Evolutionary conservation across 805 yeast species (phyloP).

Genomic region (Candida hispaniensis): DNA sequence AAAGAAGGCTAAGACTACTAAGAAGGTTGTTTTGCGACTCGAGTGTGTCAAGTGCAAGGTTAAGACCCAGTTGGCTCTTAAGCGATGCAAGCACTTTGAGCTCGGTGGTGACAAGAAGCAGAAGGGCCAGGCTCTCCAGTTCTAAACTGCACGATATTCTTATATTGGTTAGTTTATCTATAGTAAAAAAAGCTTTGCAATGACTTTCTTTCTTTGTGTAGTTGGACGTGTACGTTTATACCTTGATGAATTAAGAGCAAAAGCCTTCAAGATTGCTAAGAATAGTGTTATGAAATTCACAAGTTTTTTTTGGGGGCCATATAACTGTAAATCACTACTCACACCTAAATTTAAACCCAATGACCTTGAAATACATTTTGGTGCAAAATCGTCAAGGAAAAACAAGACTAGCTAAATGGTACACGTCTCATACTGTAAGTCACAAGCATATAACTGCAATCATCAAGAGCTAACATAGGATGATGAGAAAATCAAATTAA

Average conservation of each 20-base stretch:
- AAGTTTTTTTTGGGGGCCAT: no score
- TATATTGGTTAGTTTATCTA: no score
- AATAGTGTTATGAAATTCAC: no score
- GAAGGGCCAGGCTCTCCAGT: constrained; percentile 99
- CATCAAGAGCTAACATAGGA: constrained; percentile 26
- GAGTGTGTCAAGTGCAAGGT: constrained; percentile 99
- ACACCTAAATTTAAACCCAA: constrained; percentile 35
- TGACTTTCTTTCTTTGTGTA: no score
- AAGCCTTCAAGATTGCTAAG: no score
- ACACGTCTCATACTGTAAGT: constrained; percentile 34
- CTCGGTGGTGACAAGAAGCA: constrained; percentile 99
- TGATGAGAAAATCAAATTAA: constrained; percentile 37
- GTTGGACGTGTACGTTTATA: no score
- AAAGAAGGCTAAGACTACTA: constrained; percentile 99
- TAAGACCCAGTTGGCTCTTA: constrained; percentile 93
- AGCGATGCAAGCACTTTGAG: constrained; percentile 99
- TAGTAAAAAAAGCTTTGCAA: no score
- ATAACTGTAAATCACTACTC: no score
- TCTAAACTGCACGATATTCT: constrained; percentile 43
- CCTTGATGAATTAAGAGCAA: no score
- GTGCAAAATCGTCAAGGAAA: constrained; percentile 93
- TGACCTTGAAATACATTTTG: constrained; percentile 72
- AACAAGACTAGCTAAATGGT: constrained; percentile 79
- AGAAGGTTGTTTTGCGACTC: constrained; percentile 98
- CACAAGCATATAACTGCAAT: constrained; percentile 16